Evolutionary conservation across 2,329 filamentous ascomycete genomes (phyloP).

Genomic region (Capronia epimyces): DNA sequence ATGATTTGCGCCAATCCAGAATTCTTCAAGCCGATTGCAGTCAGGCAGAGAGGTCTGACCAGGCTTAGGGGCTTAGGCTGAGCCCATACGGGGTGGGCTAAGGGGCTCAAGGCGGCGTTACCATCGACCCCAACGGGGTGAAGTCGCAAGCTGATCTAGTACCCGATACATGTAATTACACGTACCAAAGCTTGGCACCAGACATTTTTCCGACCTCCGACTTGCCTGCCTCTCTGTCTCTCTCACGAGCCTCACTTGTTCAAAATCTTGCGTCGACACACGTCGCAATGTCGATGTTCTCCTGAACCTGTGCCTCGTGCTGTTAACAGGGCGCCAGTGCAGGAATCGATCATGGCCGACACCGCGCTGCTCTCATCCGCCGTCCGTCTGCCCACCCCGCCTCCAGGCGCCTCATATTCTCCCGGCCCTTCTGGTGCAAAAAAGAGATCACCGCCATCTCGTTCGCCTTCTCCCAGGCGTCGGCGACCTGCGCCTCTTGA

Average conservation of each 20-base stretch:
- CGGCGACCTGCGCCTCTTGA: constrained; percentile 44
- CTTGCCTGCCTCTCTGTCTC: constrained; percentile 1
- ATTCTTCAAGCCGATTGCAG: too few species aligned
- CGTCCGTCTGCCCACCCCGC: constrained; percentile 56
- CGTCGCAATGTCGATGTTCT: background rate
- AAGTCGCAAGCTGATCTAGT: too few species aligned
- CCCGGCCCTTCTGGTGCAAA: constrained; percentile 47
- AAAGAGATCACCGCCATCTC: constrained; percentile 53
- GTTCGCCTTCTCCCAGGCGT: constrained; percentile 49
- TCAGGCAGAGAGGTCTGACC: too few species aligned
- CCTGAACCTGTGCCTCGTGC: background rate
- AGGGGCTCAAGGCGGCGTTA: too few species aligned
- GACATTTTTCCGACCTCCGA: constrained; percentile 4
- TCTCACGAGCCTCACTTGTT: background rate
- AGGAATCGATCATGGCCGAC: constrained; percentile 36
- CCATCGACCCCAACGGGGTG: too few species aligned
- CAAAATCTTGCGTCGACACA: background rate
- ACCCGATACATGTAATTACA: too few species aligned
- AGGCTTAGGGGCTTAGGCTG: too few species aligned
- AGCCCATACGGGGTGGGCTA: too few species aligned
- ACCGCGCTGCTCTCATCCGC: constrained; percentile 49
- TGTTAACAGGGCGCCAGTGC: background rate
- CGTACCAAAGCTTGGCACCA: constrained; percentile 11
- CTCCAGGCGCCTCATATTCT: constrained; percentile 45
- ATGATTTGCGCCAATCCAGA: too few species aligned